phyloP scores from a whole-genome alignment of 805 yeast species.

The Candida verbasci region DNA sequence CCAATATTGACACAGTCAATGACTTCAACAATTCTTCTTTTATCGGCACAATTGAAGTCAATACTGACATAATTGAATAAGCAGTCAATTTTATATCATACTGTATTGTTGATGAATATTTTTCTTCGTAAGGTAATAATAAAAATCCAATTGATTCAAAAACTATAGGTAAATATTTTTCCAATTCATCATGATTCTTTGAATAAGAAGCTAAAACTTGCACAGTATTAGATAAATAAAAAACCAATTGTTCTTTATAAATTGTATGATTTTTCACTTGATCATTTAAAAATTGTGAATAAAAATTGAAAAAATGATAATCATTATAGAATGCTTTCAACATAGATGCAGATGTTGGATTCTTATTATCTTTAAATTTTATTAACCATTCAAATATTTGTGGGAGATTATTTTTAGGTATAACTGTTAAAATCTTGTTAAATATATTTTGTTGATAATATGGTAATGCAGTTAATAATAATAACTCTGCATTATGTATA shows the following conservation, averaged over 20 bases:
- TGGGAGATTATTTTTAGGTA: conserved; percentile 62
- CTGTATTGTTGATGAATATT: conserved; percentile 15
- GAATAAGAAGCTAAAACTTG: conserved; percentile 64
- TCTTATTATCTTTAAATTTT: conserved; percentile 61
- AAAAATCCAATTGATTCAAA: conserved; percentile 57
- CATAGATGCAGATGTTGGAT: conserved; percentile 66
- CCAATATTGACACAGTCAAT: conserved; percentile 30
- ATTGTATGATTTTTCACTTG: conserved; percentile 51
- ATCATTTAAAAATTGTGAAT: conserved; percentile 50
- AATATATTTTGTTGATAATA: conserved; percentile 73
- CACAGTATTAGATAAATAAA: conserved; percentile 70
- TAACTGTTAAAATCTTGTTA: conserved; percentile 67
- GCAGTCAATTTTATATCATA: conserved; percentile 75
- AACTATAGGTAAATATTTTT: conserved; percentile 48
- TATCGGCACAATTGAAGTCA: conserved; percentile 69
- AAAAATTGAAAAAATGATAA: conserved; percentile 59
- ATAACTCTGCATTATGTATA: conserved; percentile 67
- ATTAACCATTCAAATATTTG: conserved; percentile 68
- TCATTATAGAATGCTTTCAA: conserved; percentile 69
- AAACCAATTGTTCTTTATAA: conserved; percentile 69
- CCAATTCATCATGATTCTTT: conserved; percentile 38
- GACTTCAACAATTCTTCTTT: conserved; percentile 23
- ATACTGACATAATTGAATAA: conserved; percentile 74
- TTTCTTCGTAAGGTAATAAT: conserved; percentile 34
- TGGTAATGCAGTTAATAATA: conserved; percentile 74